Percentiles rank a stretch among this genome's conserved stretches.
Conservation (phyloP, 1,284 basidiomycete genomes). For the Irpex sp. region DNA sequence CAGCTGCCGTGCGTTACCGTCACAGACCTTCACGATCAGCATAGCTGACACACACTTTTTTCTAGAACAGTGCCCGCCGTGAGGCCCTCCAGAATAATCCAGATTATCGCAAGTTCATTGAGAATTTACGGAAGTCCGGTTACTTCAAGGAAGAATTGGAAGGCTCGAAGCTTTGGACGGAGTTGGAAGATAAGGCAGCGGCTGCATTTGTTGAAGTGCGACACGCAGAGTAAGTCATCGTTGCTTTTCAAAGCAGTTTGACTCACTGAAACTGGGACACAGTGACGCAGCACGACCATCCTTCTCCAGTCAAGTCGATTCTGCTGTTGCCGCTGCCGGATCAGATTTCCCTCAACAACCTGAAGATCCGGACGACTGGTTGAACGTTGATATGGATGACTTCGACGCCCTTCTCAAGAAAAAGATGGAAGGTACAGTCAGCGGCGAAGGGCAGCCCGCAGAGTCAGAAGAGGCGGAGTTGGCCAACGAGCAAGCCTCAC, state of each 20-base stretch:
- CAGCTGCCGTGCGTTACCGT: constrained; percentile 24
- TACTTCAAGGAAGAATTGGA: constrained; percentile 78
- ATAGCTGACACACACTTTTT: constrained; percentile 4
- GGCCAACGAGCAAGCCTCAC: constrained; percentile 62
- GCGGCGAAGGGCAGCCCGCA: constrained; percentile 16
- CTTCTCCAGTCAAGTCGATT: constrained; percentile 70
- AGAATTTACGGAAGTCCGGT: constrained; percentile 55
- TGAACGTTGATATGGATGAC: constrained; percentile 59
- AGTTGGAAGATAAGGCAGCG: constrained; percentile 68
- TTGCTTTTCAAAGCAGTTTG: background rate
- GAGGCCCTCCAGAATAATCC: constrained; percentile 61
- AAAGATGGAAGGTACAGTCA: constrained; percentile 34
- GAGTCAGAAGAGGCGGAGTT: constrained; percentile 40
- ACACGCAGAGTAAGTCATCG: constrained; percentile 57
- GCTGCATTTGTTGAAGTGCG: constrained; percentile 62
- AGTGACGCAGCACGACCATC: constrained; percentile 63
- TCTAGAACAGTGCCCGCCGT: constrained; percentile 56
- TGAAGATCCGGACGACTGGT: constrained; percentile 75
- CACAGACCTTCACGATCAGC: constrained; percentile 12
- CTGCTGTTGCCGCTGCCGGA: constrained; percentile 46
- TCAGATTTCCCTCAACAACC: constrained; percentile 19
- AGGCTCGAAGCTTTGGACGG: constrained; percentile 74
- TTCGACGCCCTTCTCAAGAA: constrained; percentile 56
- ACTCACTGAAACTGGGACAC: background rate
- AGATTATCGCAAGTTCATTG: constrained; percentile 68